phyloP scores from a whole-genome alignment of 2,329 filamentous ascomycete species.

The Byssoonygena ceratinophila region DNA sequence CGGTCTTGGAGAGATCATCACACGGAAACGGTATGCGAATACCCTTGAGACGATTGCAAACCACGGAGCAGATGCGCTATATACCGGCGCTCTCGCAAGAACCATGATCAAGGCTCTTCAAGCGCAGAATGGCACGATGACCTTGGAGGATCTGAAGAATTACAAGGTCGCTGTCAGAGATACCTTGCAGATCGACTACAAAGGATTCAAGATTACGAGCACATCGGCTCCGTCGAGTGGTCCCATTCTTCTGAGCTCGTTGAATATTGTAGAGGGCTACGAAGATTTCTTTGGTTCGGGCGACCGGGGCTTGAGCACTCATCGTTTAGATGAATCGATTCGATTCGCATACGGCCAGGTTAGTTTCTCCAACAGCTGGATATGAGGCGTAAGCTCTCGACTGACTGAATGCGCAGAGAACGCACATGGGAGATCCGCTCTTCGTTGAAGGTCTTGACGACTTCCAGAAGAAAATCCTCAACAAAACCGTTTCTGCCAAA shows the following conservation, averaged over 20 bases:
- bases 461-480: slow-evolving; percentile 60
- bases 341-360: slow-evolving; percentile 69
- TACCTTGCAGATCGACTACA: slow-evolving; percentile 54
- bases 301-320: slow-evolving; percentile 57
- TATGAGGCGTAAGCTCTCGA: neutral
- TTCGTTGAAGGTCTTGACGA: slow-evolving; percentile 55
- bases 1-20: slow-evolving; percentile 64
- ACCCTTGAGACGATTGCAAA: slow-evolving; percentile 68
- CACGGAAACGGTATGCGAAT: slow-evolving; percentile 66
- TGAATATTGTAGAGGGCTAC: slow-evolving; percentile 79
- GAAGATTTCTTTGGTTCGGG: slow-evolving; percentile 49
- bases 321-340: slow-evolving; percentile 79
- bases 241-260: slow-evolving; percentile 58
- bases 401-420: slow-evolving; percentile 40
- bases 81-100: slow-evolving; percentile 60
- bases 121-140: slow-evolving; percentile 70
- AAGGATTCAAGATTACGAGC: slow-evolving; percentile 57
- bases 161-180: slow-evolving; percentile 60
- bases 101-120: slow-evolving; percentile 61
- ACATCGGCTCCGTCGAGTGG: slow-evolving; percentile 67
- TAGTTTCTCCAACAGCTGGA: neutral
- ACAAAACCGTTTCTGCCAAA: slow-evolving; percentile 45
- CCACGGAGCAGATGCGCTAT: slow-evolving; percentile 62
- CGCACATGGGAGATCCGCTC: slow-evolving; percentile 70
- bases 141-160: slow-evolving; percentile 60